Evolutionary conservation across 164 flowering plant species (phyloP).

Genomic region (Houttuynia cordata): DNA sequence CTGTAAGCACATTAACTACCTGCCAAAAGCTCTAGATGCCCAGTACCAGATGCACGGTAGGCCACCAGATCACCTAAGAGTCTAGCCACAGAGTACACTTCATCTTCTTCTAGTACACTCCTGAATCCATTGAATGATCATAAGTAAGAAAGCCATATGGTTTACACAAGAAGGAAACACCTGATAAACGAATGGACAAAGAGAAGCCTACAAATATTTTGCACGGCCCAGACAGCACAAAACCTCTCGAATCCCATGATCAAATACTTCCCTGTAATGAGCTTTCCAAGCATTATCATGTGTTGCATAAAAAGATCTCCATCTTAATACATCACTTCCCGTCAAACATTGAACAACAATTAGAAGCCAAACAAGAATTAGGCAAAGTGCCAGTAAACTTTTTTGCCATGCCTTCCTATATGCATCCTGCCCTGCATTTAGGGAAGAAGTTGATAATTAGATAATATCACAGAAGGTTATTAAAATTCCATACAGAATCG

Average conservation of each 20-base stretch:
- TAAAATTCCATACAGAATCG: too few species aligned
- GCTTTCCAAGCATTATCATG: conserved; percentile 74
- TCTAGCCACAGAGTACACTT: conserved; percentile 66
- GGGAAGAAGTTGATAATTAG: too few species aligned
- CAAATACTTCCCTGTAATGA: conserved; percentile 81
- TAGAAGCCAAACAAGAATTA: conserved; percentile 38
- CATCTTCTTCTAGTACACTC: conserved; percentile 67
- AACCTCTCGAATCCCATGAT: conserved; percentile 77
- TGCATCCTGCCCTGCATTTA: conserved; percentile 20
- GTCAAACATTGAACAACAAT: conserved; percentile 45
- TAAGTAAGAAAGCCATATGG: background rate
- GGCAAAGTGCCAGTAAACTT: conserved; percentile 24
- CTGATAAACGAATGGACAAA: background rate
- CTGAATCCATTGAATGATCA: conserved; percentile 19
- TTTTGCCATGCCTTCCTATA: conserved; percentile 22
- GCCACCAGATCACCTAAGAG: conserved; percentile 85
- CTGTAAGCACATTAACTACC: conserved; percentile 21
- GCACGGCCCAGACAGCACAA: conserved; percentile 79
- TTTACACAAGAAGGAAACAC: background rate
- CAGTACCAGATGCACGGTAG: conserved; percentile 83
- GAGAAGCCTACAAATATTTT: conserved; percentile 55
- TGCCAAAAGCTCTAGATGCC: conserved; percentile 86
- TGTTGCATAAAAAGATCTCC: conserved; percentile 75
- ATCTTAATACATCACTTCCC: conserved; percentile 63
- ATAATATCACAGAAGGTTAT: too few species aligned